phyloP scores from a whole-genome alignment of 352 stramenopile species.

The Phytopythium montanum region DNA sequence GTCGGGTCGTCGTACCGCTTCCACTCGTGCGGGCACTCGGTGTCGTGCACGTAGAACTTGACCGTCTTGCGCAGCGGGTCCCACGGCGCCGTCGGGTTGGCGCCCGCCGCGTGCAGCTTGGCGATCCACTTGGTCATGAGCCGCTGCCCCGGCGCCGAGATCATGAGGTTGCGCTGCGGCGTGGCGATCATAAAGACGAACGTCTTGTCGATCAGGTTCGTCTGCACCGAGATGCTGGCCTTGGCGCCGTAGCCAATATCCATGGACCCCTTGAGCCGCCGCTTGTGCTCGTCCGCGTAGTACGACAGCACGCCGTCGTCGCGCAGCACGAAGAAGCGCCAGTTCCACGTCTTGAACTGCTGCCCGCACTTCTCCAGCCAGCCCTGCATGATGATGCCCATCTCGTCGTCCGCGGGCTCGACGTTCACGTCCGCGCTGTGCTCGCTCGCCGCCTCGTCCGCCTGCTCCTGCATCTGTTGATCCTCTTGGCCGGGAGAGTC shows the following conservation, averaged over 20 bases:
- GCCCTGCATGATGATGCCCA: slow-evolving; percentile 76
- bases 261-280: slow-evolving; percentile 77
- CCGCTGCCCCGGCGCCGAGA: slow-evolving; percentile 66
- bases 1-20: slow-evolving; percentile 84
- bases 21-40: slow-evolving; percentile 76
- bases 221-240: slow-evolving; percentile 79
- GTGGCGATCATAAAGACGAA: slow-evolving; percentile 83
- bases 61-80: slow-evolving; percentile 79
- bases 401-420: slow-evolving; percentile 41
- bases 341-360: slow-evolving; percentile 90
- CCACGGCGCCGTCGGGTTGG: slow-evolving; percentile 61
- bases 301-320: slow-evolving; percentile 80
- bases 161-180: slow-evolving; percentile 73
- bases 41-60: slow-evolving; percentile 76
- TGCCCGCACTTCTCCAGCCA: slow-evolving; percentile 88
- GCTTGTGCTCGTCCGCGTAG: slow-evolving; percentile 69
- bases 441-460: slow-evolving; percentile 4
- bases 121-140: slow-evolving; percentile 86
- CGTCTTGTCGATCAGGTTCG: slow-evolving; percentile 77
- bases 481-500: slow-evolving; percentile 23
- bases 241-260: slow-evolving; percentile 66
- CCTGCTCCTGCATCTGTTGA: slow-evolving; percentile 10
- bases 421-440: slow-evolving; percentile 38
- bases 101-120: slow-evolving; percentile 65
- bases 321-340: slow-evolving; percentile 84